Base-by-base conservation (phyloP, 106 monocot genomes). In the Dactylorhiza incarnata region DNA sequence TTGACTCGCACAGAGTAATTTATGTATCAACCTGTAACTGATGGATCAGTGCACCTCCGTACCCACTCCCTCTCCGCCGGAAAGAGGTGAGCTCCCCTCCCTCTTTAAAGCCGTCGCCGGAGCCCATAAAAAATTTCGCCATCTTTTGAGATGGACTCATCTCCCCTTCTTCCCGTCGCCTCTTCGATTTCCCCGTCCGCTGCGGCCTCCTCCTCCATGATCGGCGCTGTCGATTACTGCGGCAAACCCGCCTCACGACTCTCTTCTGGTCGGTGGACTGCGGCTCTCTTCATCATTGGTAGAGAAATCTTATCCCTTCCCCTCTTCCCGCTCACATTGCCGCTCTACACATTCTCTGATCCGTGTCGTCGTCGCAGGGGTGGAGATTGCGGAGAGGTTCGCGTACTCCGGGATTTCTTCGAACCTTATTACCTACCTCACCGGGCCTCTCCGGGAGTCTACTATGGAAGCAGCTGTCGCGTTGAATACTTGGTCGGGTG, bases 341-440 rank as follows among this genome's bases (percentile, higher is more conserved):
- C 20, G 20, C 58, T 7, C 20, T 58, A 7, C 58, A 8, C 22
- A 3, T 55, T 56, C 3, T 24, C 16, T 16, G 55, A 75, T 19
- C 17, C 45, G 19, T 23, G 45, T 9, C 47, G 11, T 63, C 63
- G 25, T 15, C 70, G 73, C 75, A 89, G 89, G 82, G 10, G 82
- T 84, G 52, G 90, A 90, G 80, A 67, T 90, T 7, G 78, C 80
- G 26, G 90, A 87, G 86, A 77, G 80, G 37, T 80, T 82, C 72
- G 80, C 89, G 1, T 84, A 72, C 72, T 78, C 78, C 79, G 89
- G 89, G 17, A 76, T 89, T 13, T 81, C 84, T 1, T 73, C 73
- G 8, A 90, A 90, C 47, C 84, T 87, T 37, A 86, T 90, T 15
- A 82, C 71, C 49, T 90, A 87, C 78, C 76, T 90, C 16, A 90